Evolutionary conservation across 2,329 filamentous ascomycete genomes (phyloP), one percentile per base, ranked within the genome.

Genomic region (Diatrype stigma): DNA sequence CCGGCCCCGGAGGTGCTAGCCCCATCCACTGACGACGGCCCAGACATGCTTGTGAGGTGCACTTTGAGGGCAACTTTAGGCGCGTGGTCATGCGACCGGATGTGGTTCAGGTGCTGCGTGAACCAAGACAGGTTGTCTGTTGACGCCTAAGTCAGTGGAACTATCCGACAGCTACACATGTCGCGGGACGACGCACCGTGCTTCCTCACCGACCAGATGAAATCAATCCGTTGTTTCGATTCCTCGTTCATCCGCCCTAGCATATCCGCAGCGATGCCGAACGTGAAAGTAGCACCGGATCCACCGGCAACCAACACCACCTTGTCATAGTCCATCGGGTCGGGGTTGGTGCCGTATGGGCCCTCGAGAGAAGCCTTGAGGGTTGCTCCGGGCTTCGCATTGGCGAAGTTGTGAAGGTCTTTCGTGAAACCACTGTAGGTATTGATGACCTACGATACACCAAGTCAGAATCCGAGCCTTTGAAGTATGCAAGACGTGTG

Each of bases 271-370:
- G 72, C 74, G 34, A 79, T 64, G 5, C 76, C 76, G 51, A 79
- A 77, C 0, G 75, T 77, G 61, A 85, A 86, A 28, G 77, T 83
- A 2, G 79, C 82, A 2, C 83, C 82, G 47, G 79, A 81, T 4
- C 82, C 83, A 12, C 82, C 82, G 3, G 80, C 79, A 35, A 85
- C 71, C 38, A 85, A 66, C n/a, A 85, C 68, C 6, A 83, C 70
- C 55, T 77, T 79, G 60, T 84, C 78, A 53, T 73, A 80, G 14
- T 71, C 65, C 48, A 73, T 69, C 0, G 79, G 74, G 51, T 81
- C 70, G 0, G 80, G 80, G 22, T 79, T 68, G 0, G 73, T 74
- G 23, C 82, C 82, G 51, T 85, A 85, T 0, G 82, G 75, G 0
- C 82, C 81, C 51, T 85, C 81, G 2, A 81, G 71, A 0, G 80